Evolutionary conservation across 73 alveolate genomes (phyloP), one percentile per base, ranked within the genome.

Genomic region (Stentor roeselii): DNA sequence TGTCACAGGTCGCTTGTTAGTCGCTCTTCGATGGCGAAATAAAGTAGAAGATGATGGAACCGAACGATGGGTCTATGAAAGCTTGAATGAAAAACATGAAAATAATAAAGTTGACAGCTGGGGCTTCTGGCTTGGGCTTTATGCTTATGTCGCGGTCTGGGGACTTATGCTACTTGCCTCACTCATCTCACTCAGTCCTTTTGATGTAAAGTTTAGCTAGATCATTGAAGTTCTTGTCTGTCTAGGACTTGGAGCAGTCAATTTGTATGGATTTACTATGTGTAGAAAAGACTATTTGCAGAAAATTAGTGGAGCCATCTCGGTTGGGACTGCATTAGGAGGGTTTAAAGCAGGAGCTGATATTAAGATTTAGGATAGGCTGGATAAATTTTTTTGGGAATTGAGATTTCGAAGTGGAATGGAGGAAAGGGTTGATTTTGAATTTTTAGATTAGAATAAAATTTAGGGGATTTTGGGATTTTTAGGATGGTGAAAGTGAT

Each of bases 21-120:
- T 94, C 3, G 95, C 93, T 3, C 82, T 94, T 61, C 85, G 98
- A 84, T 94, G 98, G 98, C 88, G 98, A 96, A 84, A 88, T 59
- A 96, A 92, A 82, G 88, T 94, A 3, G 93, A 94, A 61, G 95
- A 92, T 75, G 93, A 90, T 58, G 97, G 98, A 31, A 83, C 93
- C 76, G 98, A 94, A 85, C 89, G 90, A n/a, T 94, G 98, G 97
- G 88, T 94, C 80, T 94, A 86, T 83, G 98, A 94, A 59, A 67
- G 88, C 59, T 82, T 77, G 11, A 87, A 74, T 75, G 91, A 82
- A 6, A 82, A 36, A 37, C 42, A 14, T 34, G 58, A 67, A 30
- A 27, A 21, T 27, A 67, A 67, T 67, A 67, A 67, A 35, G 67
- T 90, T n/a, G 95, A 89, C 60, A 82, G 87, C 30, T 82, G 40